Percentiles rank a stretch among this genome's conserved stretches.
Evolutionary conservation across 2,329 filamentous ascomycete genomes (phyloP).

Genomic region (Fusarium haematococcum): DNA sequence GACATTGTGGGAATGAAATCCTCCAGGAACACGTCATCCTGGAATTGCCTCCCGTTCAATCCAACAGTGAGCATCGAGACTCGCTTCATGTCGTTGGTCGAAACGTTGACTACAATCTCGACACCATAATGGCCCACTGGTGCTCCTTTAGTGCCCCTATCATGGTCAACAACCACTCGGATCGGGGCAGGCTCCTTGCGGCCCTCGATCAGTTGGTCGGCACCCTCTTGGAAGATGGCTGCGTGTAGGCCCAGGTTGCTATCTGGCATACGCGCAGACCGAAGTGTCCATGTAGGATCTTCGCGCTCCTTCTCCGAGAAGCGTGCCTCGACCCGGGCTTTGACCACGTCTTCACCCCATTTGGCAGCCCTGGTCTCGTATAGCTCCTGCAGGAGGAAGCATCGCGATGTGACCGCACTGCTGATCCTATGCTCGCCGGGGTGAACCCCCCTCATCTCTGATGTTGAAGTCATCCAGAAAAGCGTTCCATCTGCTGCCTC

Average conservation of each 20-base stretch:
- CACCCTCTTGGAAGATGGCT: conserved; percentile 79
- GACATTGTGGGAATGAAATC: conserved; percentile 81
- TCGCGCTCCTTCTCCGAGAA: conserved; percentile 89
- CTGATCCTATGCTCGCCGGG: conserved; percentile 54
- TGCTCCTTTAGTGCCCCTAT: conserved; percentile 73
- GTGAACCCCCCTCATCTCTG: conserved; percentile 69
- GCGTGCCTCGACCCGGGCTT: conserved; percentile 86
- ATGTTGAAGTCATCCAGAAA: conserved; percentile 75
- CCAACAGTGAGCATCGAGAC: conserved; percentile 68
- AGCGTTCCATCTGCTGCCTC: conserved; percentile 74
- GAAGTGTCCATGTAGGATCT: conserved; percentile 81
- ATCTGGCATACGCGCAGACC: conserved; percentile 74
- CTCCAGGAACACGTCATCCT: conserved; percentile 78
- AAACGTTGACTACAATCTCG: conserved; percentile 76
- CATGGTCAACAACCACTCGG: conserved; percentile 78
- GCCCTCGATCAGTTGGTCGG: conserved; percentile 70
- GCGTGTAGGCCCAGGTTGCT: conserved; percentile 70
- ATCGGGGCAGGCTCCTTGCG: conserved; percentile 76
- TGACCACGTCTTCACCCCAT: conserved; percentile 86
- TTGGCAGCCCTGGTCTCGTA: conserved; percentile 83
- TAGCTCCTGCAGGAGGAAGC: conserved; percentile 77
- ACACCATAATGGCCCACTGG: conserved; percentile 76
- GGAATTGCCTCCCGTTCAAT: conserved; percentile 76
- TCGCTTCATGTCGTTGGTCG: conserved; percentile 63
- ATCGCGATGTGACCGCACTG: conserved; percentile 69